These are phyloP conservation scores for Podospora bellae-mahoneyi DNA, from an alignment of 495 filamentous ascomycete species.

Conservation along the genomic window DNA sequence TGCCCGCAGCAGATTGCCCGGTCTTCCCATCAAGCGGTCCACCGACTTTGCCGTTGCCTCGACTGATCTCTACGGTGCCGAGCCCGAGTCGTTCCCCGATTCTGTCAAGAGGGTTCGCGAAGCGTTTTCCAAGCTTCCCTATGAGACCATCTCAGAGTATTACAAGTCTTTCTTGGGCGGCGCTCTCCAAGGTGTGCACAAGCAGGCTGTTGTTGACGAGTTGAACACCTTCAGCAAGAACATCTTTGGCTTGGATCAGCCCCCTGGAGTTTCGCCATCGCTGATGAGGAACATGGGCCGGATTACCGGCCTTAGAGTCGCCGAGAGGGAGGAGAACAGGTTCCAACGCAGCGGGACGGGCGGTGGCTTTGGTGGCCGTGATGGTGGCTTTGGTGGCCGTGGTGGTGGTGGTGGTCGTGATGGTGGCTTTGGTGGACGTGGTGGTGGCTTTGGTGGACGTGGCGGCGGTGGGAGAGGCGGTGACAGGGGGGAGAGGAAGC, in stretches of 20 bases:
- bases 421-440: conserved; percentile 13
- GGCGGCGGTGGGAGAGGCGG: conserved; percentile 8
- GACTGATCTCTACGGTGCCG: conserved; percentile 47
- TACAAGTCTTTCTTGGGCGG: conserved; percentile 54
- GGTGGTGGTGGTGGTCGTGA: conserved; percentile 17
- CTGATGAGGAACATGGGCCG: conserved; percentile 51
- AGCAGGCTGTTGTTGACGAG: conserved; percentile 42
- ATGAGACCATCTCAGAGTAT: conserved; percentile 30
- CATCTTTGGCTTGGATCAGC: conserved; percentile 58
- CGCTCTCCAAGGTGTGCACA: conserved; percentile 34
- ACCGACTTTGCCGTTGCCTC: conserved; percentile 39
- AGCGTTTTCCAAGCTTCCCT: conserved; percentile 31
- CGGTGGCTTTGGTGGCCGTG: conserved; percentile 3
- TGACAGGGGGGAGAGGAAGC: background rate
- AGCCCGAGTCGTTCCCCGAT: conserved; percentile 30
- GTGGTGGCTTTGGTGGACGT: background rate
- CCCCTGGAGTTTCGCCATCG: conserved; percentile 50
- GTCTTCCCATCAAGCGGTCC: conserved; percentile 65
- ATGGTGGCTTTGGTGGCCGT: conserved; percentile 20
- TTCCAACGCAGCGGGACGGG: conserved; percentile 12
- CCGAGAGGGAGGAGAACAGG: background rate
- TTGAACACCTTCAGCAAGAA: conserved; percentile 61
- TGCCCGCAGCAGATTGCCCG: conserved; percentile 49
- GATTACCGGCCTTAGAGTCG: conserved; percentile 41
- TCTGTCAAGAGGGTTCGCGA: conserved; percentile 39